These are phyloP conservation scores for Melaleuca alternifolia DNA, from an alignment of 345 rosid species.

Conservation along the genomic window DNA sequence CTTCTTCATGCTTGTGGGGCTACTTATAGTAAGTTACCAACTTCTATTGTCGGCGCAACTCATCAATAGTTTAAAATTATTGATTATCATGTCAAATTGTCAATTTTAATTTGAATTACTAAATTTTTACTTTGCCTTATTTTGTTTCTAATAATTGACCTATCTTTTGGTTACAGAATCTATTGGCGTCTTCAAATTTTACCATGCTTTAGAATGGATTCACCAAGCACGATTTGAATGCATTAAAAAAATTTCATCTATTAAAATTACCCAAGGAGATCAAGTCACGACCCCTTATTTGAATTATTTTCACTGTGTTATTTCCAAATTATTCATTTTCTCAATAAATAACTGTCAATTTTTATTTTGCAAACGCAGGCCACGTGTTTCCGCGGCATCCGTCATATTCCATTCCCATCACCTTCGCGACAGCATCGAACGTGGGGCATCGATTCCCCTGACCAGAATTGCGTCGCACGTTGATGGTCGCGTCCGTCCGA, in stretches of 20 bases:
- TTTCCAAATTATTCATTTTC: neutral
- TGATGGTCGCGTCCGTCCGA: too few relatives aligned
- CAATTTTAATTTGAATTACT: neutral
- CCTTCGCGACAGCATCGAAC: neutral
- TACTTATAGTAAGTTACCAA: too few relatives aligned
- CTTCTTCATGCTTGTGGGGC: too few relatives aligned
- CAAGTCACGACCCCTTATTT: neutral
- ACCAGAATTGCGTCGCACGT: too few relatives aligned
- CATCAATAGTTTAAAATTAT: neutral
- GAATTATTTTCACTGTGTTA: neutral
- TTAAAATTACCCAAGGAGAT: neutral
- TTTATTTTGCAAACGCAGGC: neutral
- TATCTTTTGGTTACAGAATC: neutral
- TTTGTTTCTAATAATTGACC: neutral
- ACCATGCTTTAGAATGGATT: neutral
- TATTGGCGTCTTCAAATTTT: neutral
- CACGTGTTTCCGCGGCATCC: neutral
- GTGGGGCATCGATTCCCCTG: neutral
- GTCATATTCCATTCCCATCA: rapidly evolving
- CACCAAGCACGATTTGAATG: neutral
- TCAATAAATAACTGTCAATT: too few relatives aligned
- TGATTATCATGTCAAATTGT: neutral
- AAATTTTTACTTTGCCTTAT: neutral
- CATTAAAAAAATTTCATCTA: neutral
- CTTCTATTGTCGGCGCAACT: too few relatives aligned